Percentiles rank a stretch among this genome's conserved stretches.
phyloP scores from a whole-genome alignment of 768 basidiomycete species.

The Leccinum sublutescens region DNA sequence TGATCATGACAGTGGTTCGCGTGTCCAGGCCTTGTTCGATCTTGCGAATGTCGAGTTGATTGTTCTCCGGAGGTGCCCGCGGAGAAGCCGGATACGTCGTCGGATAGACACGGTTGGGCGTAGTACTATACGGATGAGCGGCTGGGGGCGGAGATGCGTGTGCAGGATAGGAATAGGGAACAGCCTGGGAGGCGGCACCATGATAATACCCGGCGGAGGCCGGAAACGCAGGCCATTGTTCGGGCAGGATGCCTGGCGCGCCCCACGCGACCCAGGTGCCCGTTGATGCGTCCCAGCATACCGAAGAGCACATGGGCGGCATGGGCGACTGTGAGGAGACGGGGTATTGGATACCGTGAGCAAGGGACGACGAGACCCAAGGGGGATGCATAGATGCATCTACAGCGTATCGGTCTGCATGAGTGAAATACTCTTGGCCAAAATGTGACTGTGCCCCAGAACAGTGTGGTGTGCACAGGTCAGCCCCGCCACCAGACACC shows the following conservation, averaged over 20 bases:
- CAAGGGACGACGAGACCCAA: conserved; percentile 28
- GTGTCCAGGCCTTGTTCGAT: conserved; percentile 80
- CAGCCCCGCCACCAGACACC: conserved; percentile 22
- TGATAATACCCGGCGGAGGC: conserved; percentile 29
- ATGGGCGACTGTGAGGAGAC: conserved; percentile 29
- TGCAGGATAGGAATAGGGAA: conserved; percentile 30
- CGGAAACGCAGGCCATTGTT: conserved; percentile 32
- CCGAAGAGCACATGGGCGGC: conserved; percentile 25
- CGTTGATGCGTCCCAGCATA: conserved; percentile 31
- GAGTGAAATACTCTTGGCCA: conserved; percentile 27
- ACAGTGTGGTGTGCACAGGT: conserved; percentile 26
- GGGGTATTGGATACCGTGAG: conserved; percentile 31
- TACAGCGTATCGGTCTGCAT: conserved; percentile 21
- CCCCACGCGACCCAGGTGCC: conserved; percentile 33
- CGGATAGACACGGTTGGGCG: conserved; percentile 21
- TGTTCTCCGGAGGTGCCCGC: conserved; percentile 39
- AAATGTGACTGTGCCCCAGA: conserved; percentile 24
- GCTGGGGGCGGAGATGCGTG: conserved; percentile 23
- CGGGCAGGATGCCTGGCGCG: conserved; percentile 22
- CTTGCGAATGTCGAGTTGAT: conserved; percentile 61
- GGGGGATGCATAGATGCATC: conserved; percentile 25
- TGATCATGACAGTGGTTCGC: conserved; percentile 84
- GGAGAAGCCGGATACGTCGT: conserved; percentile 28
- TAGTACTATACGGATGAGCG: conserved; percentile 19
- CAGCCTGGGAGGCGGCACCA: conserved; percentile 18